A percentile compares a stretch with the other conserved stretches of the same genome.
Evolutionary conservation across 352 stramenopile genomes (phyloP).

Genomic region (Phytophthora capsici): DNA sequence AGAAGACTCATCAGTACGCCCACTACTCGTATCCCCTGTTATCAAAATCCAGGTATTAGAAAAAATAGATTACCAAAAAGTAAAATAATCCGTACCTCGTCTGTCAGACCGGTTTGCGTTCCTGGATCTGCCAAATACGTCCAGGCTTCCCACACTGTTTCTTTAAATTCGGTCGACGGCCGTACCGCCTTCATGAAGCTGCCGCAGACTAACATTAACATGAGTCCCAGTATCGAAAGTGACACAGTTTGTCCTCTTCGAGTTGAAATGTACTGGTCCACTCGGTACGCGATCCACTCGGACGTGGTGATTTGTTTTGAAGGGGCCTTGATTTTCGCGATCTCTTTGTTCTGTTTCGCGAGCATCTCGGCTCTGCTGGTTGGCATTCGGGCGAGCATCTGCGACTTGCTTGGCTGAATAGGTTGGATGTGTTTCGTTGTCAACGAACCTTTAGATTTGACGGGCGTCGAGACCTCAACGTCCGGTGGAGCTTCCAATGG

Average conservation of each 20-base stretch:
- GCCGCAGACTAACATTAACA: constrained; percentile 51
- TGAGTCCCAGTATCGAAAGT: constrained; percentile 47
- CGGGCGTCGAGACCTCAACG: constrained; percentile 3
- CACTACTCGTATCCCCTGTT: constrained; percentile 59
- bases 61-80: background rate
- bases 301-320: constrained; percentile 38
- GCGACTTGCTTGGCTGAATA: constrained; percentile 17
- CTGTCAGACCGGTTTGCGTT: constrained; percentile 46
- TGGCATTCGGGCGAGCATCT: constrained; percentile 23
- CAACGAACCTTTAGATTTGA: constrained; percentile 6
- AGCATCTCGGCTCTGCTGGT: constrained; percentile 35
- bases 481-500: constrained; percentile 9
- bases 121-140: constrained; percentile 66
- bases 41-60: background rate
- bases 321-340: constrained; percentile 34
- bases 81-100: constrained; percentile 27
- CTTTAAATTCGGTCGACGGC: constrained; percentile 33
- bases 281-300: constrained; percentile 56
- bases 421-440: constrained; percentile 11
- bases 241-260: constrained; percentile 57
- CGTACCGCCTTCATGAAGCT: constrained; percentile 50
- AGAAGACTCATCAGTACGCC: constrained; percentile 65
- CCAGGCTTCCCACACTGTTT: constrained; percentile 71
- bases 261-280: constrained; percentile 77
- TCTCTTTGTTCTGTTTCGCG: constrained; percentile 31